phyloP scores from a whole-genome alignment of 1,284 basidiomycete genomes.

The Boletus semigastroideus region DNA sequence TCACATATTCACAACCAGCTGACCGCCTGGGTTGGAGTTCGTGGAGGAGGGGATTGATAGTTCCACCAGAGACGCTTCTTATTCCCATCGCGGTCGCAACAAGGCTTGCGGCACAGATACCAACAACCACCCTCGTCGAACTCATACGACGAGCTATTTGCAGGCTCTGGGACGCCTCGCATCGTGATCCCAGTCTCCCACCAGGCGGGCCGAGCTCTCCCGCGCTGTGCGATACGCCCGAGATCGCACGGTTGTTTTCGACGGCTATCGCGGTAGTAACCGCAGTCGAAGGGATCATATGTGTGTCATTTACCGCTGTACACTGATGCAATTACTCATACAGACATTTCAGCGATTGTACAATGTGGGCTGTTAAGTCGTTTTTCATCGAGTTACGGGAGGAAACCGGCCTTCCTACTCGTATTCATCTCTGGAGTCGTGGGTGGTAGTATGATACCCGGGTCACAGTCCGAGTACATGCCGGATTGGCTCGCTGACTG shows the following conservation, averaged over 20 bases:
- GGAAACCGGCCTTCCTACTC: conserved; percentile 31
- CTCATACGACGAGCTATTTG: conserved; percentile 27
- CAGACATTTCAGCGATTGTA: conserved; percentile 8
- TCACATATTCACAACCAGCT: not conserved
- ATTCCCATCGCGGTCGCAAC: conserved; percentile 28
- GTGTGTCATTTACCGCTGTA: conserved; percentile 15
- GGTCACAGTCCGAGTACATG: conserved; percentile 10
- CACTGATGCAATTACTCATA: conserved; percentile 3
- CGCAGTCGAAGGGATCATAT: conserved; percentile 15
- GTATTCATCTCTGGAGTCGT: conserved; percentile 13
- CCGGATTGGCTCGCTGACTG: conserved; percentile 10
- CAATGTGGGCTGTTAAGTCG: conserved; percentile 20
- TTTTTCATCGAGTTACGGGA: conserved; percentile 27
- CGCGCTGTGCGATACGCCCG: conserved; percentile 23
- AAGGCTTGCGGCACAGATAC: conserved; percentile 21
- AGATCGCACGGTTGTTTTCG: conserved; percentile 21
- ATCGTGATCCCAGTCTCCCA: conserved; percentile 14
- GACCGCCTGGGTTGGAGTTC: not conserved
- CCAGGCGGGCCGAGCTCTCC: conserved; percentile 8
- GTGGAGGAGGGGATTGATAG: not conserved
- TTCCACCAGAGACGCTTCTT: conserved; percentile 19
- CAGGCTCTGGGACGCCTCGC: conserved; percentile 21
- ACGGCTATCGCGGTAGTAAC: conserved; percentile 14
- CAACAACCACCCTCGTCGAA: conserved; percentile 29
- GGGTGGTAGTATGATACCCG: conserved; percentile 18